Conservation (phyloP, 164 flowering plant genomes). For the Sedum album region DNA sequence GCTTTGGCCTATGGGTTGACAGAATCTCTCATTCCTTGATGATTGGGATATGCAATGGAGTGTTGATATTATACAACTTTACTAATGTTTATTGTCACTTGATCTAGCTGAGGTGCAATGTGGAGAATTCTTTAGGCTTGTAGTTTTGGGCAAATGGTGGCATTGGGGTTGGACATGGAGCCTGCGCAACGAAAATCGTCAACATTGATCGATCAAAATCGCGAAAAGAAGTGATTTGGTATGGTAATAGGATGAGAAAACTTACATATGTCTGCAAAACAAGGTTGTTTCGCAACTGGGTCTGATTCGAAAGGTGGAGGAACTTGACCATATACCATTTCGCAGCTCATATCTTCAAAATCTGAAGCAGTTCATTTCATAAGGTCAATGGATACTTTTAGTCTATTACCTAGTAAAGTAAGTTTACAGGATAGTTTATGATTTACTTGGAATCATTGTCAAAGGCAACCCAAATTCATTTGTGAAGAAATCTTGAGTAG, state of each 20-base stretch:
- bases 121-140: background rate
- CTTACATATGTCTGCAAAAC: background rate
- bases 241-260: background rate
- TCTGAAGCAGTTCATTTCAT: too few relatives aligned
- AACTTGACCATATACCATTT: conserved; percentile 46
- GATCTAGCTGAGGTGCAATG: too few relatives aligned
- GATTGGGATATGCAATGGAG: too few relatives aligned
- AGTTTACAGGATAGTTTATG: background rate
- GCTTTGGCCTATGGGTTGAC: too few relatives aligned
- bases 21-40: too few relatives aligned
- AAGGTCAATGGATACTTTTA: too few relatives aligned
- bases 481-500: conserved; percentile 98
- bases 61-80: too few relatives aligned
- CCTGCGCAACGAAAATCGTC: background rate
- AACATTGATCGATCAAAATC: background rate
- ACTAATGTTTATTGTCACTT: too few relatives aligned
- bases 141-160: background rate
- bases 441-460: conserved; percentile 87
- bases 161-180: background rate
- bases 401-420: too few relatives aligned
- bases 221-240: background rate
- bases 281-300: background rate
- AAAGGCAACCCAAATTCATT: conserved; percentile 95
- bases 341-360: conserved; percentile 99
- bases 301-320: background rate